Conservation (phyloP, 768 basidiomycete species). For the Suillus subalutaceus region DNA sequence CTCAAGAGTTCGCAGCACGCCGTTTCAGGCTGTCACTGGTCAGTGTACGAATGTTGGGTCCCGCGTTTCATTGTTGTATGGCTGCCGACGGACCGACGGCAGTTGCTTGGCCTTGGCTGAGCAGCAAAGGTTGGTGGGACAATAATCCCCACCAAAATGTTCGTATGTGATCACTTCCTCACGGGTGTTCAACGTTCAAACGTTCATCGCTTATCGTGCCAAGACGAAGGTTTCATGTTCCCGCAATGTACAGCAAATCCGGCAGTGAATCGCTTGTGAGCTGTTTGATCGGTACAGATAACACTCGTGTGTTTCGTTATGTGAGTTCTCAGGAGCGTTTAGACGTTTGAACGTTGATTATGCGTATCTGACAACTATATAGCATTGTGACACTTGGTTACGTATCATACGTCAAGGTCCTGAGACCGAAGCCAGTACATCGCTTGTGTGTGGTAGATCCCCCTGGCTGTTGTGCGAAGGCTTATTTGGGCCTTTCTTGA, state of each 20-base stretch:
- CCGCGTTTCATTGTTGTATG: background rate
- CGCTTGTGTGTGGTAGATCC: background rate
- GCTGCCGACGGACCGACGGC: background rate
- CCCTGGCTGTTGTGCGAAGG: background rate
- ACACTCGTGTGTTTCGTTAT: background rate
- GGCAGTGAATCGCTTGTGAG: background rate
- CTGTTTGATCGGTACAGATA: background rate
- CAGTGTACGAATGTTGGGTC: background rate
- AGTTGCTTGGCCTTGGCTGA: conserved; percentile 70
- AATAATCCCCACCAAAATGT: conserved; percentile 64
- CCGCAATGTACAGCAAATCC: background rate
- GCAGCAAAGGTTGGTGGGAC: conserved; percentile 58
- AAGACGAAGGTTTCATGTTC: background rate
- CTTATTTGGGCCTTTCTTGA: background rate
- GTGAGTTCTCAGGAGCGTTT: background rate
- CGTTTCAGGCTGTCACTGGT: too few species aligned
- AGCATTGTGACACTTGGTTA: too few species aligned
- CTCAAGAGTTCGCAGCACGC: background rate
- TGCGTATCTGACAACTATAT: background rate
- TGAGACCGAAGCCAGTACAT: background rate
- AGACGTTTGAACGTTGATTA: background rate
- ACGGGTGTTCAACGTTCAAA: too few species aligned
- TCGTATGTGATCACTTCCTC: conserved; percentile 25
- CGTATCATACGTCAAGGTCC: background rate
- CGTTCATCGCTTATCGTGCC: background rate